Evolutionary conservation across 192 early-diverging fungal genomes (phyloP).

Genomic region (Spizellomyces punctatus): DNA sequence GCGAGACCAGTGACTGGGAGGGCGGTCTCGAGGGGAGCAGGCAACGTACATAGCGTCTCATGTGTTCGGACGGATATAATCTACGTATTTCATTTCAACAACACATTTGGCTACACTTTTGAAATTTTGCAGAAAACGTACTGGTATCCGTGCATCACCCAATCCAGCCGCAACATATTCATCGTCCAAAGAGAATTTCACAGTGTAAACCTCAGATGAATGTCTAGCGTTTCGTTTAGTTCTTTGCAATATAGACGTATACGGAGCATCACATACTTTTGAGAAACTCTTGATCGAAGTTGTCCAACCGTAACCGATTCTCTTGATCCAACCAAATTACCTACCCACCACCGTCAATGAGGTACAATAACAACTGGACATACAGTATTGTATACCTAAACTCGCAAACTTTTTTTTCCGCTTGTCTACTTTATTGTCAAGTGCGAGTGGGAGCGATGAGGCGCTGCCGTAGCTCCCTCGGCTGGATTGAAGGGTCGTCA

Average conservation of each 20-base stretch:
- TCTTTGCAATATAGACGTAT: neutral
- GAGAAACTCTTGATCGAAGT: neutral
- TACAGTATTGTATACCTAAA: no score
- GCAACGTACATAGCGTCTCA: constrained; percentile 9
- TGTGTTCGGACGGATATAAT: constrained; percentile 18
- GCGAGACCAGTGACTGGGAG: constrained; percentile 51
- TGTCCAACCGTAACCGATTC: constrained; percentile 16
- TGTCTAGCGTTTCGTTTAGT: neutral
- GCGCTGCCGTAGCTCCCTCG: no score
- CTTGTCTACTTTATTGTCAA: no score
- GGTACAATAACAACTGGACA: no score
- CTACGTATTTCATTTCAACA: neutral
- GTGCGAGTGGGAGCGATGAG: no score
- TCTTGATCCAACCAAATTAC: neutral
- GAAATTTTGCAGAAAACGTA: constrained; percentile 16
- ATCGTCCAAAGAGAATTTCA: constrained; percentile 58
- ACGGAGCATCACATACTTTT: neutral
- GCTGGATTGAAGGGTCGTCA: no score
- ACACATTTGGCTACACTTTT: neutral
- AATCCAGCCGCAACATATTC: constrained; percentile 46
- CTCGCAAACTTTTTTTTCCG: no score
- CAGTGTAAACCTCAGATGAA: constrained; percentile 43
- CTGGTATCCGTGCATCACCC: constrained; percentile 43
- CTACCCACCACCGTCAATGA: neutral
- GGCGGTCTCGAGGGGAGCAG: constrained; percentile 1